Base-by-base conservation (phyloP, 106 monocot species). In the Dendrobium huoshanense region DNA sequence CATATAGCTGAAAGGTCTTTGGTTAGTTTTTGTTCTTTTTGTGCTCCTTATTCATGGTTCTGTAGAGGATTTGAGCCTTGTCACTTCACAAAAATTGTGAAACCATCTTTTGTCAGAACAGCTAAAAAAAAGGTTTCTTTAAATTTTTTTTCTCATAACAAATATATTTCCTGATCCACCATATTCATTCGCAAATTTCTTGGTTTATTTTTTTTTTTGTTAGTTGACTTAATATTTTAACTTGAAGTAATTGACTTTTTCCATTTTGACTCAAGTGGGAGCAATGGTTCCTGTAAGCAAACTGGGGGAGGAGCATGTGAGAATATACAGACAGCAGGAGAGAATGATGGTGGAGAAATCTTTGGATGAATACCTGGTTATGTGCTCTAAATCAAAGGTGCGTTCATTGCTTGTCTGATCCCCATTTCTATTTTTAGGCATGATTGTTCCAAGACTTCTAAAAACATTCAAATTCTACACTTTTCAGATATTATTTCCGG, bases 321-420 rank as follows among this genome's bases (percentile, higher is more conserved):
- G 55, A 2, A 80, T 67, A 9, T 80, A 79, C 67, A 78, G 80
- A 15, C 48, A 77, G 55, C 6, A 55, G 37, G 86, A 86, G 58
- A 86, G 41, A 45, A 75, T 65, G 31, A 59, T 77, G 55, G 67
- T 72, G 67, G 40, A 80, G 29, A 83, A 44, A 42, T 55, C 31
- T 77, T 72, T 86, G 22, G 48, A 79, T 77, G 58, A 77, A 7
- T 86, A 86, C 56, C 7, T 83, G 27, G 47, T 22, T 5, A 15
- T 41, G 22, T 80, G 86, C 77, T 25, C 82, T n/a, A 48, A 56
- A n/a, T 40, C 67, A 44, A 83, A 83, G 83, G 86, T 86, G 5
- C 58, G 44, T 29, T 40, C 19, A 55, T 80, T 16, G n/a, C 22
- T 75, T 11, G 7, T 19, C 13, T 15, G 37, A 15, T 27, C 67